phyloP scores from a whole-genome alignment of 2,329 filamentous ascomycete genomes.

The Fusarium sp. region DNA sequence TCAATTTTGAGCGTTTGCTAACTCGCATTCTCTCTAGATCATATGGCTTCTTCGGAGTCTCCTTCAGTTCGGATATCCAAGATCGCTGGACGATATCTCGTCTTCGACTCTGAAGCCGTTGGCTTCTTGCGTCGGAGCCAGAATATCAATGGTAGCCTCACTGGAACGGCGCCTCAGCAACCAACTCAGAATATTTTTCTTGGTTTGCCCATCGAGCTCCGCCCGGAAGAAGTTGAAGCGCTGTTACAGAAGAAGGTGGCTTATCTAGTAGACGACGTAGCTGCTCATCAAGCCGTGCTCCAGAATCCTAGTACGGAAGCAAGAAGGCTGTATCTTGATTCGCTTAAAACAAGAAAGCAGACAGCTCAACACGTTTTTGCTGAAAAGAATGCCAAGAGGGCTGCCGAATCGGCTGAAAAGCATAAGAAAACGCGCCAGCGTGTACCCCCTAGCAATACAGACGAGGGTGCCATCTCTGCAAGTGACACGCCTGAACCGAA shows the following conservation, averaged over 20 bases:
- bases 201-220: conserved; percentile 86
- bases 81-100: conserved; percentile 82
- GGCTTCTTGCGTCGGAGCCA: conserved; percentile 81
- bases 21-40: conserved; percentile 30
- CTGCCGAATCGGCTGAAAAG: conserved; percentile 45
- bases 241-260: conserved; percentile 81
- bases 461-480: conserved; percentile 30
- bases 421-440: conserved; percentile 21
- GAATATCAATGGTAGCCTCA: conserved; percentile 86
- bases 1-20: conserved; percentile 31
- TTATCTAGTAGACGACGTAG: conserved; percentile 82
- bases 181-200: conserved; percentile 96
- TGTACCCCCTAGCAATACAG: conserved; percentile 8
- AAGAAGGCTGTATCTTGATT: conserved; percentile 72
- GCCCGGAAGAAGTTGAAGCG: conserved; percentile 87
- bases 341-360: conserved; percentile 58
- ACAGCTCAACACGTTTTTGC: conserved; percentile 55
- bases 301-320: conserved; percentile 66
- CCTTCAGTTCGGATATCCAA: conserved; percentile 79
- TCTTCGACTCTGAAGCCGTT: conserved; percentile 88
- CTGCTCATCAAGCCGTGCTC: conserved; percentile 75
- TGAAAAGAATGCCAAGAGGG: conserved; percentile 54
- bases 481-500: conserved; percentile 35
- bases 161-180: conserved; percentile 89
- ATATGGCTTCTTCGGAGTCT: conserved; percentile 36